phyloP scores from a whole-genome alignment of 2,329 filamentous ascomycete genomes.

The Colletotrichum tanaceti region DNA sequence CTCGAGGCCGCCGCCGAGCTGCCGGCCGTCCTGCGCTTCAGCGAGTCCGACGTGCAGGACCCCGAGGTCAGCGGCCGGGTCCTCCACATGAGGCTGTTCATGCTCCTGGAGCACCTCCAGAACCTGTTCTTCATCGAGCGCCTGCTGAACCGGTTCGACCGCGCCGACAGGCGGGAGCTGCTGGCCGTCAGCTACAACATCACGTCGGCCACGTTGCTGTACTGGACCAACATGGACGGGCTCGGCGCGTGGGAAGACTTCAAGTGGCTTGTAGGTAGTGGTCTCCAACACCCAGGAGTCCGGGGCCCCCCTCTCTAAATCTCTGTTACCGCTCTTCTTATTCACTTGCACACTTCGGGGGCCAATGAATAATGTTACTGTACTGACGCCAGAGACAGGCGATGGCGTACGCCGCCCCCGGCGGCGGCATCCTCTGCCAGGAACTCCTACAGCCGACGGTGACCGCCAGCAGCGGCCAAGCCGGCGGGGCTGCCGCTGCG shows the following conservation, averaged over 20 bases:
- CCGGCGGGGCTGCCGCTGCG: too few relatives aligned
- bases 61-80: slow-evolving; percentile 45
- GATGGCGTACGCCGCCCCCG: slow-evolving; percentile 62
- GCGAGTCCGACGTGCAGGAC: slow-evolving; percentile 52
- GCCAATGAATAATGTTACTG: too few relatives aligned
- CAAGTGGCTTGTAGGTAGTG: slow-evolving; percentile 59
- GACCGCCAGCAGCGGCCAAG: slow-evolving; percentile 45
- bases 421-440: slow-evolving; percentile 62
- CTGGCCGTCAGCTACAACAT: slow-evolving; percentile 61
- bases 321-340: too few relatives aligned
- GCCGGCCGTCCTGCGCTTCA: slow-evolving; percentile 53
- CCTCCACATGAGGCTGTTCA: slow-evolving; percentile 58
- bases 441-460: slow-evolving; percentile 54
- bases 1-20: slow-evolving; percentile 50
- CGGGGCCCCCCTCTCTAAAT: too few relatives aligned
- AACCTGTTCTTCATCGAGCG: slow-evolving; percentile 70
- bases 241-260: slow-evolving; percentile 57
- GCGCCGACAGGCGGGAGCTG: slow-evolving; percentile 53
- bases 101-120: slow-evolving; percentile 63
- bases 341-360: too few relatives aligned
- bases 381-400: slow-evolving; percentile 49
- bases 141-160: slow-evolving; percentile 60
- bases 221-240: slow-evolving; percentile 63
- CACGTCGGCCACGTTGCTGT: slow-evolving; percentile 57
- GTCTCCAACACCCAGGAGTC: too few relatives aligned